phyloP scores from a whole-genome alignment of 306 rosid species.

The Ammopiptanthus mongolicus region DNA sequence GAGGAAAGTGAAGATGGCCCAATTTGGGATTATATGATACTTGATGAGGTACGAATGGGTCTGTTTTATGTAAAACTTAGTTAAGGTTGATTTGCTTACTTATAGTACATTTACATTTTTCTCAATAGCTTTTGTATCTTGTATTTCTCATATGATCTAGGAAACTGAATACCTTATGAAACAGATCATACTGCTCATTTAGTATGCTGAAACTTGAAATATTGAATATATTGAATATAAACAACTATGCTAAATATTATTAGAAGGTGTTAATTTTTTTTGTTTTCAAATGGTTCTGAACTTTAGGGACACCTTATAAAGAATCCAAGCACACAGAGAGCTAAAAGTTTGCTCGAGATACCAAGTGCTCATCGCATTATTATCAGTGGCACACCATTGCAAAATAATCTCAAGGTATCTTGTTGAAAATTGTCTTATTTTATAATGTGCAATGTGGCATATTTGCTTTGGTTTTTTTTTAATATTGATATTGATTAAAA shows the following conservation, averaged over 20 bases:
- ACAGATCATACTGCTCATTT: not conserved
- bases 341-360: conserved; percentile 90
- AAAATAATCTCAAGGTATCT: conserved; percentile 85
- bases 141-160: not conserved
- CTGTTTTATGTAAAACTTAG: not conserved
- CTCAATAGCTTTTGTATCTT: not conserved
- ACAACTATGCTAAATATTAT: not conserved
- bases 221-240: not conserved
- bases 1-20: conserved; percentile 56
- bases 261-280: not conserved
- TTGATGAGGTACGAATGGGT: conserved; percentile 65
- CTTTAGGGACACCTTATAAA: conserved; percentile 89
- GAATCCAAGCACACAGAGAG: conserved; percentile 94
- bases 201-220: conserved; percentile 6
- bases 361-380: conserved; percentile 79
- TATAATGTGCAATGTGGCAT: not conserved
- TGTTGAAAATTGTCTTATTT: not conserved
- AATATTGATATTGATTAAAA: not conserved
- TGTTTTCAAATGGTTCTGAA: conserved; percentile 21
- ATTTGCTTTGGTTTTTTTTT: not conserved
- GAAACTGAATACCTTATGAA: not conserved
- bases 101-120: not conserved
- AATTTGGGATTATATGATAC: conserved; percentile 95
- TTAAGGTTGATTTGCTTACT: not conserved
- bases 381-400: conserved; percentile 90